These are phyloP conservation scores for Actinomucor elegans DNA, from an alignment of 371 early-diverging fungal species.

Conservation along the genomic window DNA sequence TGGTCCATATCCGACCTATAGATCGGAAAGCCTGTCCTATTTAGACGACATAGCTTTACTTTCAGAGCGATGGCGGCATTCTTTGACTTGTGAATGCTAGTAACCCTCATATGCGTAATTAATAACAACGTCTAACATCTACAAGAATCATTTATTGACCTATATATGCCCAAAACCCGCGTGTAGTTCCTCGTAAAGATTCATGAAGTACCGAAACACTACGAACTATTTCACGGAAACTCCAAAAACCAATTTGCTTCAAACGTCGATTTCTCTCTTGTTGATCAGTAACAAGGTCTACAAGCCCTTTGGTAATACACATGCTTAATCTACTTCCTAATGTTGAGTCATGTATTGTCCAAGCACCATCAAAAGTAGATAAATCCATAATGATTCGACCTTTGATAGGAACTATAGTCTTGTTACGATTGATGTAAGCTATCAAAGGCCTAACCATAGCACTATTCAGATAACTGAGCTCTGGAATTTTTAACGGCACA, in stretches of 20 bases:
- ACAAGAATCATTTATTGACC: too few relatives aligned
- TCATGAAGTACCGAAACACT: slow-evolving; percentile 73
- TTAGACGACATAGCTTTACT: too few relatives aligned
- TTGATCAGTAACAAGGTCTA: slow-evolving; percentile 74
- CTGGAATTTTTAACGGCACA: slow-evolving; percentile 73
- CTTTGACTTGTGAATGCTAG: too few relatives aligned
- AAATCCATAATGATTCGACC: slow-evolving; percentile 78
- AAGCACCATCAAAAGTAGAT: slow-evolving; percentile 89
- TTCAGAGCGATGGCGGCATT: too few relatives aligned
- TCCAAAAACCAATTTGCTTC: slow-evolving; percentile 88
- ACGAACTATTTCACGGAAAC: slow-evolving; percentile 72
- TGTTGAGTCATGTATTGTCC: slow-evolving; percentile 85
- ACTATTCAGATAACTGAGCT: slow-evolving; percentile 73
- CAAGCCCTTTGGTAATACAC: slow-evolving; percentile 80
- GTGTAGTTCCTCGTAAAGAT: slow-evolving; percentile 72
- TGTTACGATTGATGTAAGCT: slow-evolving; percentile 90
- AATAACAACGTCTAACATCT: background rate
- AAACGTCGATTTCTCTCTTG: slow-evolving; percentile 79
- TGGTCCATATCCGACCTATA: too few relatives aligned
- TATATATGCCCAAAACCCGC: slow-evolving; percentile 72
- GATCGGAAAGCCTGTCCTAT: too few relatives aligned
- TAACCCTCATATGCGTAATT: background rate
- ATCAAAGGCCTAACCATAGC: slow-evolving; percentile 90
- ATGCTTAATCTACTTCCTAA: slow-evolving; percentile 71
- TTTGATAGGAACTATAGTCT: slow-evolving; percentile 79